phyloP scores from a whole-genome alignment of 371 early-diverging fungal genomes.

The Cokeromyces recurvatus region DNA sequence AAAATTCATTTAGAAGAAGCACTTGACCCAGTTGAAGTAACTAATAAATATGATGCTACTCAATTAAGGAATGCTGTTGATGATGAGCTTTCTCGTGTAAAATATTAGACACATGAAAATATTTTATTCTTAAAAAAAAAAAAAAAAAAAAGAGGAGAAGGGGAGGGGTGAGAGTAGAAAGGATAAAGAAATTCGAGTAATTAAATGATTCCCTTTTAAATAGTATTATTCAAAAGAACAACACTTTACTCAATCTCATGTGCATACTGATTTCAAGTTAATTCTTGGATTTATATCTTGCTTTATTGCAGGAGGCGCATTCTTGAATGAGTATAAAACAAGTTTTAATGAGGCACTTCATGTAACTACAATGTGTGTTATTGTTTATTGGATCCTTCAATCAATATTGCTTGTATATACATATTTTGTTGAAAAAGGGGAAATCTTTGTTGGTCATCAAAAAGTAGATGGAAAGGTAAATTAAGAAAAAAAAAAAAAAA shows the following conservation, averaged over 20 bases:
- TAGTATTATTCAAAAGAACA: conserved; percentile 22
- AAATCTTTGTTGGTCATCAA: conserved; percentile 33
- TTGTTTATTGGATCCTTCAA: conserved; percentile 33
- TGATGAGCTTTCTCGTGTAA: conserved; percentile 40
- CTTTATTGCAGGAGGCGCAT: conserved; percentile 32
- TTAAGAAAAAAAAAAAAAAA: neutral
- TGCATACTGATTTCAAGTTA: conserved; percentile 39
- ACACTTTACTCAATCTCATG: conserved; percentile 23
- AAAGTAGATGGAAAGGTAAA: conserved; percentile 23
- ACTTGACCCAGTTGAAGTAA: conserved; percentile 28
- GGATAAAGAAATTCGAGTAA: too few species aligned
- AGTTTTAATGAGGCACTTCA: conserved; percentile 30
- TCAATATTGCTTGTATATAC: conserved; percentile 16
- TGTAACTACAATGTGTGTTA: conserved; percentile 24
- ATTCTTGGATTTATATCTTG: conserved; percentile 37
- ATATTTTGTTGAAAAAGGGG: conserved; percentile 28
- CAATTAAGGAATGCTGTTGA: conserved; percentile 40
- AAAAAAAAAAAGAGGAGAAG: too few species aligned
- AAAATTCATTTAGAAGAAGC: too few species aligned
- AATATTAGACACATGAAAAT: neutral
- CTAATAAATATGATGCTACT: conserved; percentile 32
- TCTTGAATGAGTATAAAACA: conserved; percentile 35
- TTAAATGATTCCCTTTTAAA: too few species aligned
- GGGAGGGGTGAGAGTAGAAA: too few species aligned
- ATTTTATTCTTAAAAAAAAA: too few species aligned